Conservation (phyloP, 2,329 filamentous ascomycete genomes). For the Fusarium drepaniforme region DNA sequence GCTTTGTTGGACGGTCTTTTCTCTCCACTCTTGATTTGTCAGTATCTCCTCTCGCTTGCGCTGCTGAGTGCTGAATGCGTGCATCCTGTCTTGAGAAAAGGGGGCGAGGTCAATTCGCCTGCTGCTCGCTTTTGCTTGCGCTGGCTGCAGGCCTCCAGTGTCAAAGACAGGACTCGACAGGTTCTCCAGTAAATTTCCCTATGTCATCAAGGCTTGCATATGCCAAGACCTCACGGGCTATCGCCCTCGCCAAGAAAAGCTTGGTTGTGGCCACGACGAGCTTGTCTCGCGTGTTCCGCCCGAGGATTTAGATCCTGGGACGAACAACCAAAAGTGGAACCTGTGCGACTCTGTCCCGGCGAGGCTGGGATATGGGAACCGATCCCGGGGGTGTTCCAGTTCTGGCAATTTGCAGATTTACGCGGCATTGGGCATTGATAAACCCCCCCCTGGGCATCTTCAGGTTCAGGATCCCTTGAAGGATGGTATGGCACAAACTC, state of each 20-base stretch:
- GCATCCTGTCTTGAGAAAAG: neutral
- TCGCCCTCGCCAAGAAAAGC: slow-evolving; percentile 47
- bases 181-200: slow-evolving; percentile 26
- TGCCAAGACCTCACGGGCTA: slow-evolving; percentile 40
- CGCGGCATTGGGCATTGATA: slow-evolving; percentile 1
- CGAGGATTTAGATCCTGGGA: slow-evolving; percentile 25
- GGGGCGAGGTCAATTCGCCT: neutral
- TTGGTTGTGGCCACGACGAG: slow-evolving; percentile 42
- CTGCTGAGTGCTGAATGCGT: neutral
- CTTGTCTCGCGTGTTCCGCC: slow-evolving; percentile 38
- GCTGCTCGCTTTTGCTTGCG: neutral
- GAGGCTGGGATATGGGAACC: slow-evolving; percentile 3
- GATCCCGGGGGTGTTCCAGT: neutral
- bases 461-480: neutral
- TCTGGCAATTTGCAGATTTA: neutral
- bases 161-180: neutral
- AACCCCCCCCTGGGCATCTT: neutral
- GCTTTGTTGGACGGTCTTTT: neutral
- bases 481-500: neutral
- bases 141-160: slow-evolving; percentile 10
- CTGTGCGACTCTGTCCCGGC: neutral
- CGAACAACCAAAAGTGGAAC: slow-evolving; percentile 3
- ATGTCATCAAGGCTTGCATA: slow-evolving; percentile 35
- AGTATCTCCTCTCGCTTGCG: neutral
- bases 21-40: slow-evolving; percentile 10